phyloP scores from a whole-genome alignment of 2,329 filamentous ascomycete genomes.

The Kalmusia sp. region DNA sequence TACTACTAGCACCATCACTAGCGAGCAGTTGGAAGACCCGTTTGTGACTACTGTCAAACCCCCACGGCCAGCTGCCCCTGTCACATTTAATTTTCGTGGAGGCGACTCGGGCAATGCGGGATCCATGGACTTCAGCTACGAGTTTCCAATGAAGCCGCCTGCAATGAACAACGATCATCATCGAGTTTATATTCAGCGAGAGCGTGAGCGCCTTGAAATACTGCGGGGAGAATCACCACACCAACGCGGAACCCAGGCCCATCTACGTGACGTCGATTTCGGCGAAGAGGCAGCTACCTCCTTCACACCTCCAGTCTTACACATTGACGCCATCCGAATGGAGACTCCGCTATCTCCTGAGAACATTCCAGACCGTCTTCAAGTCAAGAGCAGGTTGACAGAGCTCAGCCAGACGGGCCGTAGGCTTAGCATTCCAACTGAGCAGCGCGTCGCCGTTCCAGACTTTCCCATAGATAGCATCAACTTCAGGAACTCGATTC shows the following conservation, averaged over 20 bases:
- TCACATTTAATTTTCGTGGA: not conserved
- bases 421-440: constrained; percentile 28
- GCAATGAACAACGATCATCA: not conserved
- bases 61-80: not conserved
- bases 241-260: constrained; percentile 5
- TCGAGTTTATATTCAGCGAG: constrained; percentile 16
- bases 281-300: constrained; percentile 28
- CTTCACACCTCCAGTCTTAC: not conserved
- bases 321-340: not conserved
- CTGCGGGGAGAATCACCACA: constrained; percentile 10
- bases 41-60: constrained; percentile 24
- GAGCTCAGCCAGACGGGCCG: constrained; percentile 34
- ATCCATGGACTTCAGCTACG: constrained; percentile 33
- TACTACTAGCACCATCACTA: constrained; percentile 15
- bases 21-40: constrained; percentile 33
- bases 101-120: constrained; percentile 8
- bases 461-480: constrained; percentile 10
- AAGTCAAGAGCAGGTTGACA: constrained; percentile 32
- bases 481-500: constrained; percentile 19
- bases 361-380: constrained; percentile 13
- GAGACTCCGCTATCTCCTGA: constrained; percentile 14
- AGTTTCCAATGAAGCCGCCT: constrained; percentile 27
- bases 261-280: constrained; percentile 26
- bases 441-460: constrained; percentile 40
- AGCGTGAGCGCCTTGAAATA: constrained; percentile 15